These are phyloP conservation scores for Pleurotus tuber-regium DNA, from an alignment of 768 basidiomycete species.

Conservation along the genomic window DNA sequence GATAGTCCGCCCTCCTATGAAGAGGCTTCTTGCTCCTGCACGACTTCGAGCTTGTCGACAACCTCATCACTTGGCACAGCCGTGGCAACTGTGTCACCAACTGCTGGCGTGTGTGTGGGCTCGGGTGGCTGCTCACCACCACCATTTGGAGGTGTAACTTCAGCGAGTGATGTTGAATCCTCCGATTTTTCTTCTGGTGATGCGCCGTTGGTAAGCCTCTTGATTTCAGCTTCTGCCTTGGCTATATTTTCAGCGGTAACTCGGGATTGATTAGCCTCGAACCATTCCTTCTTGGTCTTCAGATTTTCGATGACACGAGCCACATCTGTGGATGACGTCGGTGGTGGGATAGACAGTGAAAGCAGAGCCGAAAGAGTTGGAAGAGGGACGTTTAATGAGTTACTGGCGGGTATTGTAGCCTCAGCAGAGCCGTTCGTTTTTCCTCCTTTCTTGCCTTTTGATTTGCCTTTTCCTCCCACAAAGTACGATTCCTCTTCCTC, in stretches of 20 bases:
- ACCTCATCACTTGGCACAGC: constrained; percentile 38
- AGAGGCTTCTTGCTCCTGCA: constrained; percentile 25
- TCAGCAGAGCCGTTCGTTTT: constrained; percentile 38
- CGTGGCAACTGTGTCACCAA: constrained; percentile 23
- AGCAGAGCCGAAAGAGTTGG: constrained; percentile 87
- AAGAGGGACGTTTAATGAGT: constrained; percentile 71
- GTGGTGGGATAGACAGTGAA: constrained; percentile 86
- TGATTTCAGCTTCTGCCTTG: constrained; percentile 76
- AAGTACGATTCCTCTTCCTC: constrained; percentile 84
- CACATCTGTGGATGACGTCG: constrained; percentile 71
- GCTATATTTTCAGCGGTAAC: constrained; percentile 77
- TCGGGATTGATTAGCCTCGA: constrained; percentile 84
- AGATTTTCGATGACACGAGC: constrained; percentile 86
- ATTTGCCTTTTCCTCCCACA: constrained; percentile 65
- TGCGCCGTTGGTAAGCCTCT: constrained; percentile 46
- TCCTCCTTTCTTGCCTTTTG: constrained; percentile 57
- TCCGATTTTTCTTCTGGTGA: constrained; percentile 33
- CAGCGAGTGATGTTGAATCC: constrained; percentile 25
- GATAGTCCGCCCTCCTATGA: constrained; percentile 18
- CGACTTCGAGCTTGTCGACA: constrained; percentile 41
- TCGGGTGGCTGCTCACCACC: constrained; percentile 43
- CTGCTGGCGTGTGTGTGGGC: constrained; percentile 39
- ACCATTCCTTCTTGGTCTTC: constrained; percentile 94
- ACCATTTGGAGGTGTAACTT: constrained; percentile 35
- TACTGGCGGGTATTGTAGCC: constrained; percentile 21